Conservation (phyloP, 2,329 filamentous ascomycete species). For the Colletotrichum agaves region DNA sequence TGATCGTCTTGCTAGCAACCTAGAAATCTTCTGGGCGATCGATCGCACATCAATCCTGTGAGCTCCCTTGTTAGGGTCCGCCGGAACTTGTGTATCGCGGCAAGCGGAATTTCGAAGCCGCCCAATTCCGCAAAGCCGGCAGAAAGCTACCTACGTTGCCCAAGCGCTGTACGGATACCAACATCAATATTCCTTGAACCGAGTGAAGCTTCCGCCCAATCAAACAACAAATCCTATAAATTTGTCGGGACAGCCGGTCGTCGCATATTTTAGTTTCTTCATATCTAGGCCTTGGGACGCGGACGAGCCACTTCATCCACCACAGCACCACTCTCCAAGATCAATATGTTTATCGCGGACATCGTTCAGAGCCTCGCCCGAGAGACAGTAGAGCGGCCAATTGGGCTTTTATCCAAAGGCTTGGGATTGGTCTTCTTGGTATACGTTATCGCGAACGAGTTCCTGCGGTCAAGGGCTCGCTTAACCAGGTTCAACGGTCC, state of each 20-base stretch:
- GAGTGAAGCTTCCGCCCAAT: neutral
- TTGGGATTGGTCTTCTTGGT: conserved; percentile 45
- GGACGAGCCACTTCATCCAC: neutral
- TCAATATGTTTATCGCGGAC: conserved; percentile 43
- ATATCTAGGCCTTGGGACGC: neutral
- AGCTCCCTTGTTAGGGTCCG: too few species aligned
- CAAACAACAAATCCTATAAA: neutral
- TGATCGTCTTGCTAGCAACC: too few species aligned
- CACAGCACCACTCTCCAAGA: neutral
- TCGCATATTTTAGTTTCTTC: neutral
- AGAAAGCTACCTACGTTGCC: neutral
- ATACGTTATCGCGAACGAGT: conserved; percentile 60
- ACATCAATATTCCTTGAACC: neutral
- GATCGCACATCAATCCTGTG: too few species aligned
- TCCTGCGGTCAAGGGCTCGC: conserved; percentile 55
- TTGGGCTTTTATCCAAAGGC: conserved; percentile 30
- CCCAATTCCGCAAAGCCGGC: neutral
- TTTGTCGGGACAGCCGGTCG: neutral
- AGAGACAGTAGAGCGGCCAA: conserved; percentile 40
- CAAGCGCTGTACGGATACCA: neutral
- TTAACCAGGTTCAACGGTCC: conserved; percentile 60
- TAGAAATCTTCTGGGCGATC: too few species aligned
- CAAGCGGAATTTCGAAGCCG: neutral
- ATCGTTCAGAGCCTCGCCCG: conserved; percentile 39
- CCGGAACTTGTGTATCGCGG: neutral